phyloP scores from a whole-genome alignment of 75 land plant genomes.

The Pinus tabuliformis region DNA sequence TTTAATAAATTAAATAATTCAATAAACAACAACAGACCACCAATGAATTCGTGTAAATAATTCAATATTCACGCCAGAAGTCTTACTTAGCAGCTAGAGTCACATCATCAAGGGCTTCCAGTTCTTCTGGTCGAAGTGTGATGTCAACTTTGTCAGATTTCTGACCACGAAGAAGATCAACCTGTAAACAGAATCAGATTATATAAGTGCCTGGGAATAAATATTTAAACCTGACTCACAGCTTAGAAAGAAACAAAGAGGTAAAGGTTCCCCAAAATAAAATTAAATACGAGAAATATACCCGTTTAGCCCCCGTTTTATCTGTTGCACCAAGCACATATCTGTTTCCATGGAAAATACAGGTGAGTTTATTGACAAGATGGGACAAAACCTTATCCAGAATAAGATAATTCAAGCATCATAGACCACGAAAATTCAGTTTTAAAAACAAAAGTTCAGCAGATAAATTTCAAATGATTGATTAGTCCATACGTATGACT shows the following conservation, averaged over 20 bases:
- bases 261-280: background rate
- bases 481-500: constrained; percentile 78
- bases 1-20: too few relatives aligned
- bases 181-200: constrained; percentile 29
- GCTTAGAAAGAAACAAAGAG: too few relatives aligned
- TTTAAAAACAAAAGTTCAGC: too few relatives aligned
- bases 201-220: background rate
- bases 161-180: constrained; percentile 88
- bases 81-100: constrained; percentile 90
- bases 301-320: constrained; percentile 18
- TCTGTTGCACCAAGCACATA: constrained; percentile 16
- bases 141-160: constrained; percentile 97
- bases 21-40: too few relatives aligned
- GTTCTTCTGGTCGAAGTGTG: constrained; percentile 90
- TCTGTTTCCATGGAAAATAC: constrained; percentile 1
- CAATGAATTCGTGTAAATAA: too few relatives aligned
- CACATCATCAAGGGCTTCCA: constrained; percentile 85
- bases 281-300: background rate
- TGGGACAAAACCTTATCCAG: too few relatives aligned
- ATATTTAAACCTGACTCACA: too few relatives aligned
- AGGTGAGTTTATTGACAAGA: background rate
- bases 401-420: too few relatives aligned
- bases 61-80: background rate
- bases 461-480: background rate
- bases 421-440: too few relatives aligned